Conservation (phyloP, 768 basidiomycete species). For the Kwoniella sp. region DNA sequence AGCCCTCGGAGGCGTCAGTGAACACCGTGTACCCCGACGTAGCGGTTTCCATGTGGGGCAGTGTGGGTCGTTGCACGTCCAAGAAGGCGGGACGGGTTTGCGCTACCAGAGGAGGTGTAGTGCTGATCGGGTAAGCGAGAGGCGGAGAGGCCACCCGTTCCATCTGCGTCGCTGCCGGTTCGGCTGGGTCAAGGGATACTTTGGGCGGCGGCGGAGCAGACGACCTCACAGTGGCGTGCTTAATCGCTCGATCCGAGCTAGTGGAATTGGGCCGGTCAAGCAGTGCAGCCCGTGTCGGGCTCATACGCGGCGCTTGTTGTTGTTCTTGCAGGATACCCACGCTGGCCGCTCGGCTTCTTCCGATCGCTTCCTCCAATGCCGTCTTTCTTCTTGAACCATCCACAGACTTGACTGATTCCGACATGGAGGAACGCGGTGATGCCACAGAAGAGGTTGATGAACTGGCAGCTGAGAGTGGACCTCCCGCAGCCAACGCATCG, state of each 20-base stretch:
- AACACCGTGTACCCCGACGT: conserved; percentile 23
- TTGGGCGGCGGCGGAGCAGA: conserved; percentile 4
- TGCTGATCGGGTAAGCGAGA: conserved; percentile 22
- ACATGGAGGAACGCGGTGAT: conserved; percentile 1
- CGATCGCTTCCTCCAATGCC: conserved; percentile 39
- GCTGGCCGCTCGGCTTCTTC: conserved; percentile 32
- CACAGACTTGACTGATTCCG: conserved; percentile 2
- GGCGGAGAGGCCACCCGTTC: conserved; percentile 14
- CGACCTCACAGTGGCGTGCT: neutral
- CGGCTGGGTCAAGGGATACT: conserved; percentile 5
- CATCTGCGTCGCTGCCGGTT: neutral
- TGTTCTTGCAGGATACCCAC: conserved; percentile 11
- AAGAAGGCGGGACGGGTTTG: neutral
- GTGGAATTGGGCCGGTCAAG: neutral
- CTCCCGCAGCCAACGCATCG: neutral
- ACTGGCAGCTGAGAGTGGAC: neutral
- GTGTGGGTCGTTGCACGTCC: conserved; percentile 7
- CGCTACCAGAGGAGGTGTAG: conserved; percentile 15
- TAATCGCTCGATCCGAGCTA: neutral
- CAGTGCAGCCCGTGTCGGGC: conserved; percentile 7
- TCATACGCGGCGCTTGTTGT: conserved; percentile 3
- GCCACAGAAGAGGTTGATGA: conserved; percentile 6
- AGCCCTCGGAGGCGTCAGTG: conserved; percentile 41
- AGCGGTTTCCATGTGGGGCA: conserved; percentile 19
- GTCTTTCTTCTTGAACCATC: conserved; percentile 15